These are phyloP conservation scores for Globisporangium rhizosaccharum DNA, from an alignment of 352 stramenopile species.

Conservation along the genomic window DNA sequence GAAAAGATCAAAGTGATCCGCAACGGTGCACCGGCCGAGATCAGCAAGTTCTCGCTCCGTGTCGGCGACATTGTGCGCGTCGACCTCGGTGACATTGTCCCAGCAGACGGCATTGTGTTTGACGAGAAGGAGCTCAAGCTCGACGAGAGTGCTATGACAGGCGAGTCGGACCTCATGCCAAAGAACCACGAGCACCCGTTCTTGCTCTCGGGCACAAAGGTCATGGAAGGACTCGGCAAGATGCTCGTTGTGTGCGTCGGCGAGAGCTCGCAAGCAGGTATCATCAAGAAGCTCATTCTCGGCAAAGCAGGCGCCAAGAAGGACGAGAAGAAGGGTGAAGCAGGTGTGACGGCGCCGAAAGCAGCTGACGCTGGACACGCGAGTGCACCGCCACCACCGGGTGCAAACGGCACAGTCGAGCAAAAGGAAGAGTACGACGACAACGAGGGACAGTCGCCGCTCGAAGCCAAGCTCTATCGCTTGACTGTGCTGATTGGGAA, in stretches of 20 bases:
- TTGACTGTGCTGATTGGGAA: slow-evolving; percentile 85
- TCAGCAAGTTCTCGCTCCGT: slow-evolving; percentile 73
- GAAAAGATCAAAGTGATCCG: slow-evolving; percentile 85
- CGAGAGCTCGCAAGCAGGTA: slow-evolving; percentile 89
- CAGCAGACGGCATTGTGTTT: slow-evolving; percentile 87
- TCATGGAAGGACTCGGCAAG: slow-evolving; percentile 88
- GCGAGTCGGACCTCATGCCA: slow-evolving; percentile 85
- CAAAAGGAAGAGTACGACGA: slow-evolving; percentile 64
- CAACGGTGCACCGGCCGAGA: slow-evolving; percentile 51
- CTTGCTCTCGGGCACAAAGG: slow-evolving; percentile 91
- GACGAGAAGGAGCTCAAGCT: slow-evolving; percentile 86
- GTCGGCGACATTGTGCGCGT: slow-evolving; percentile 88
- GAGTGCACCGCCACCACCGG: slow-evolving; percentile 27
- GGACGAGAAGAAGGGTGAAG: slow-evolving; percentile 42
- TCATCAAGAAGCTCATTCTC: slow-evolving; percentile 88
- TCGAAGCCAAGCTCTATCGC: slow-evolving; percentile 83
- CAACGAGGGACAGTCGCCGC: slow-evolving; percentile 51
- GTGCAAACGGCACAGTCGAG: slow-evolving; percentile 79
- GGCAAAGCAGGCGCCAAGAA: slow-evolving; percentile 47
- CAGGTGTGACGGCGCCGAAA: slow-evolving; percentile 8
- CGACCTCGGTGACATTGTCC: slow-evolving; percentile 84
- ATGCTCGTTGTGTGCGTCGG: slow-evolving; percentile 94
- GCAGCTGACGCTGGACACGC: background rate
- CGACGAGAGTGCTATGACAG: slow-evolving; percentile 90
- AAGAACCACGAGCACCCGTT: slow-evolving; percentile 89